phyloP scores from a whole-genome alignment of 441 rosid genomes.

The Populus hybrid region DNA sequence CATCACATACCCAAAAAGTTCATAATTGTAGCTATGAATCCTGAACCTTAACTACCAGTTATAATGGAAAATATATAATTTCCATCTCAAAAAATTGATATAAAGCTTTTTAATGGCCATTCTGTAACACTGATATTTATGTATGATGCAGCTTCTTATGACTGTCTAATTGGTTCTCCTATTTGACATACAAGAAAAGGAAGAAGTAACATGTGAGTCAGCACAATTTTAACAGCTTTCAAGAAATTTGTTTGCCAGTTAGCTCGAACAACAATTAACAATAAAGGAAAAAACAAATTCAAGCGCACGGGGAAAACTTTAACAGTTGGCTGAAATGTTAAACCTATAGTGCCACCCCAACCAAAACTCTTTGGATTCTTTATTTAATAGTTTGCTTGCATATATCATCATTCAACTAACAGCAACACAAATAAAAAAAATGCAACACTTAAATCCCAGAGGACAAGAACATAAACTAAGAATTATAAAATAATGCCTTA shows the following conservation, averaged over 20 bases:
- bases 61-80: neutral
- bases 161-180: neutral
- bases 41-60: neutral
- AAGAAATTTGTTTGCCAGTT: neutral
- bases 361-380: neutral
- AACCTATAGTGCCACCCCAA: neutral
- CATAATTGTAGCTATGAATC: neutral
- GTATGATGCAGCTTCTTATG: neutral
- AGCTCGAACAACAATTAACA: neutral
- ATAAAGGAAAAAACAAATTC: neutral
- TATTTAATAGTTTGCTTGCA: neutral
- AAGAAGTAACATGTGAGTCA: neutral
- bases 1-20: neutral
- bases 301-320: neutral
- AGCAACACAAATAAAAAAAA: neutral
- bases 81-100: neutral
- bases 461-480: neutral
- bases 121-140: neutral
- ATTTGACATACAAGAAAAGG: neutral
- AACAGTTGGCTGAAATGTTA: neutral
- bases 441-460: slow-evolving; percentile 8
- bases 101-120: neutral
- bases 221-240: neutral
- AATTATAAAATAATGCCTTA: neutral
- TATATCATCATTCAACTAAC: neutral